Conservation (phyloP, 345 rosid species). For the Cardamine resedifolia region DNA sequence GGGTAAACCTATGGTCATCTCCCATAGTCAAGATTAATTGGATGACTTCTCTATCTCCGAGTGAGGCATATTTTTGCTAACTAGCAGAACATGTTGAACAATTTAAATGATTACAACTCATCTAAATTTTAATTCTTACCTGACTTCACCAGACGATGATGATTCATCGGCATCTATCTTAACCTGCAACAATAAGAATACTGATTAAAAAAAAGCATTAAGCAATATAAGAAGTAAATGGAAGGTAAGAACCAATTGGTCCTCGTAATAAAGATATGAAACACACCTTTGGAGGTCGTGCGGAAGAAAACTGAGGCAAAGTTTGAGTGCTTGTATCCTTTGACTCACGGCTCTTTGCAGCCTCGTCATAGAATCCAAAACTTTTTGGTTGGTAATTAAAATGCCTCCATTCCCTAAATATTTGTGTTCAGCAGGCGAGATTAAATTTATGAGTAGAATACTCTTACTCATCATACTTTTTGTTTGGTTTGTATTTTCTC, state of each 20-base stretch:
- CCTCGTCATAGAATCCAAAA: constrained; percentile 53
- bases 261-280: background rate
- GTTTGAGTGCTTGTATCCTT: constrained; percentile 31
- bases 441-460: background rate
- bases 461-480: background rate
- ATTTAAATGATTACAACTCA: background rate
- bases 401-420: constrained; percentile 65
- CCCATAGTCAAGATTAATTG: constrained; percentile 13
- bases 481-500: background rate
- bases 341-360: constrained; percentile 20
- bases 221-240: background rate
- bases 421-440: background rate
- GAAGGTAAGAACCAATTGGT: background rate
- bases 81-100: background rate
- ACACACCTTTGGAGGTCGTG: constrained; percentile 65
- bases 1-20: background rate
- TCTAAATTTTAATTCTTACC: constrained; percentile 41
- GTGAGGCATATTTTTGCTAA: background rate
- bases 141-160: constrained; percentile 36
- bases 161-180: constrained; percentile 20
- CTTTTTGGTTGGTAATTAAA: constrained; percentile 51
- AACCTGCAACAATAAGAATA: constrained; percentile 35
- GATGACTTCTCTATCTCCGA: constrained; percentile 6
- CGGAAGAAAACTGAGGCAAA: constrained; percentile 85
- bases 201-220: background rate